Evolutionary conservation across 495 filamentous ascomycete species (phyloP).

Genomic region (Neurospora sp.): DNA sequence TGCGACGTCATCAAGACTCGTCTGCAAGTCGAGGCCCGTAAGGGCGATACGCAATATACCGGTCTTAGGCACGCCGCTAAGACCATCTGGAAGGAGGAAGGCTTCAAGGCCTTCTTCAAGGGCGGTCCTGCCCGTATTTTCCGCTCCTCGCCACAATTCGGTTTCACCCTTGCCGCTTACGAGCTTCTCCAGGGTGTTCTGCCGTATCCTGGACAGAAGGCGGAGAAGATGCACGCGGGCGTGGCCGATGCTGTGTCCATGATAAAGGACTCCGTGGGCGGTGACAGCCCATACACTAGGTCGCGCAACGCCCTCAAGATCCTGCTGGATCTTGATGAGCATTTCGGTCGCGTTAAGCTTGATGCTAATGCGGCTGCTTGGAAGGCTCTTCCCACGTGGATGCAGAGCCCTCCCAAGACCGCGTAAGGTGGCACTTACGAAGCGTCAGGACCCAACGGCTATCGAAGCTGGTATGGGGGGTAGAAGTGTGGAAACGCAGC

Average conservation of each 20-base stretch:
- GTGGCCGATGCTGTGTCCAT: constrained; percentile 40
- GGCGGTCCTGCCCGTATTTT: constrained; percentile 90
- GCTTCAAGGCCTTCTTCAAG: constrained; percentile 95
- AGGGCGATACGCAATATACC: constrained; percentile 81
- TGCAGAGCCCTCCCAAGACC: constrained; percentile 17
- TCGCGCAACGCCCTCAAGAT: constrained; percentile 95
- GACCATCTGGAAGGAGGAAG: constrained; percentile 81
- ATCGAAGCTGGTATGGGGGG: neutral
- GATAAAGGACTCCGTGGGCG: constrained; percentile 18
- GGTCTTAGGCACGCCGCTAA: constrained; percentile 76
- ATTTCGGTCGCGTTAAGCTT: constrained; percentile 63
- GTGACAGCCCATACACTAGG: constrained; percentile 62
- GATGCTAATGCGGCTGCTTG: constrained; percentile 41
- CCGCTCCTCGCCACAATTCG: constrained; percentile 92
- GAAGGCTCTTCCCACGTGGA: constrained; percentile 35
- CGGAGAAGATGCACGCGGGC: constrained; percentile 28
- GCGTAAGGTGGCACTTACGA: constrained; percentile 1
- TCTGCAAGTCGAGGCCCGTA: constrained; percentile 91
- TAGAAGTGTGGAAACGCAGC: neutral
- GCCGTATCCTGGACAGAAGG: constrained; percentile 61
- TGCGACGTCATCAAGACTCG: constrained; percentile 99
- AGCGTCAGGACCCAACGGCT: neutral
- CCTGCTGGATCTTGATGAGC: constrained; percentile 85
- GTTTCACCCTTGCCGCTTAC: constrained; percentile 91
- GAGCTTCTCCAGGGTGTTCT: constrained; percentile 78